phyloP scores from a whole-genome alignment of 2,329 filamentous ascomycete species.

The Coniochaeta ligniaria region DNA sequence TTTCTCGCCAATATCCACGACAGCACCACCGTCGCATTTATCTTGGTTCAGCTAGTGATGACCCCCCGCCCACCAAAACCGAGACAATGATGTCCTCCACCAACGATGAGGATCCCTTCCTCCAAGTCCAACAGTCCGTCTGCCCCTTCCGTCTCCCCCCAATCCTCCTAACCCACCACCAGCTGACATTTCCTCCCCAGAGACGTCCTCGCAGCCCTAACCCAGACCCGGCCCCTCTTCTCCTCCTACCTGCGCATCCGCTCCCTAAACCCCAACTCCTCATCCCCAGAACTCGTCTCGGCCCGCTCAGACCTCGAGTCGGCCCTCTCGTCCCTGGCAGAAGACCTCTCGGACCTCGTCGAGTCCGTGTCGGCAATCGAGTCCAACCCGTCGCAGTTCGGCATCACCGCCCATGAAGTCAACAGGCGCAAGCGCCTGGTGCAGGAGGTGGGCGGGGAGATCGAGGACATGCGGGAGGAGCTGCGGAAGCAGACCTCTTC shows the following conservation, averaged over 20 bases:
- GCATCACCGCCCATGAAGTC: slow-evolving; percentile 77
- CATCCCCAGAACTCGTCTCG: slow-evolving; percentile 77
- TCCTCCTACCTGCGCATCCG: slow-evolving; percentile 94
- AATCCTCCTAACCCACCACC: not conserved
- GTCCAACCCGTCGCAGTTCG: slow-evolving; percentile 78
- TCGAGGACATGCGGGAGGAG: slow-evolving; percentile 84
- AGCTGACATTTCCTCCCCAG: slow-evolving; percentile 34
- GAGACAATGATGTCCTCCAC: slow-evolving; percentile 59
- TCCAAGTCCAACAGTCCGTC: slow-evolving; percentile 62
- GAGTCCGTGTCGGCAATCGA: slow-evolving; percentile 85
- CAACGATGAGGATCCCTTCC: slow-evolving; percentile 63
- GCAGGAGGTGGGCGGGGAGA: slow-evolving; percentile 79
- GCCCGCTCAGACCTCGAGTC: slow-evolving; percentile 63
- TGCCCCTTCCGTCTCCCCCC: not conserved
- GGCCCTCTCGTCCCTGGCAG: slow-evolving; percentile 60
- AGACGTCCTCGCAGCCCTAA: slow-evolving; percentile 80
- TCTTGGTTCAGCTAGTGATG: not conserved
- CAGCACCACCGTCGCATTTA: not conserved
- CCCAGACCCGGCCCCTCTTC: slow-evolving; percentile 78
- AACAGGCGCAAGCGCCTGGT: slow-evolving; percentile 73
- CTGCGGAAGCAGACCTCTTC: slow-evolving; percentile 52
- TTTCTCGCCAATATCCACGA: not conserved
- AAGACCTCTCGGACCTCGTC: slow-evolving; percentile 83
- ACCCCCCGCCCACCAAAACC: slow-evolving; percentile 1
- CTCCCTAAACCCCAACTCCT: slow-evolving; percentile 64